Evolutionary conservation across 139 green algal species (phyloP).

Genomic region (Gonium pectorale): DNA sequence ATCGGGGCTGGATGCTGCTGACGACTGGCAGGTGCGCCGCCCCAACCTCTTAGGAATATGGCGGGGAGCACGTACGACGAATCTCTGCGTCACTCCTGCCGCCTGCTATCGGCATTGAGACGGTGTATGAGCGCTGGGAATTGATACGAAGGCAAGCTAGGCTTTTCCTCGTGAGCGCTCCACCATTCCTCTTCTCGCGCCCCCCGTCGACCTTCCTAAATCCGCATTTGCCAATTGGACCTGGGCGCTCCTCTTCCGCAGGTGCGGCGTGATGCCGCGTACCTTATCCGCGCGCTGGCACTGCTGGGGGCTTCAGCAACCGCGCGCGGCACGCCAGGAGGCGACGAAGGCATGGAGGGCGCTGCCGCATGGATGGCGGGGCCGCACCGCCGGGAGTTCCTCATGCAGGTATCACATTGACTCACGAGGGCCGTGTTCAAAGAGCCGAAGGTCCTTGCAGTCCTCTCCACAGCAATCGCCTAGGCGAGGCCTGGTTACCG

Average conservation of each 20-base stretch:
- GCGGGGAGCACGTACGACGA: no score
- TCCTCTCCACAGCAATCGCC: neutral
- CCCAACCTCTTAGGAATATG: neutral
- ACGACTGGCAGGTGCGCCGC: conserved; percentile 31
- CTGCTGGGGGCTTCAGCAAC: neutral
- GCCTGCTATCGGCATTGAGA: no score
- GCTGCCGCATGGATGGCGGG: conserved; percentile 1
- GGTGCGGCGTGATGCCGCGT: conserved; percentile 35
- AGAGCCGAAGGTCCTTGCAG: neutral
- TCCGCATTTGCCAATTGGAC: neutral
- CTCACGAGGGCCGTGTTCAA: no score
- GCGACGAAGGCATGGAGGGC: neutral
- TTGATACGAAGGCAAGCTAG: no score
- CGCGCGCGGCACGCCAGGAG: neutral
- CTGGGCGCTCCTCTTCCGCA: neutral
- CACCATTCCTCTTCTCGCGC: no score
- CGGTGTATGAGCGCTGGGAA: no score
- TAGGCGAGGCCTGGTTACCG: neutral
- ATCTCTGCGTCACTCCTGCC: no score
- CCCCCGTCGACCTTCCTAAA: no score
- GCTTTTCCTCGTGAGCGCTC: no score
- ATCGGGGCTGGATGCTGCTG: neutral
- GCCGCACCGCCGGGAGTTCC: conserved; percentile 29
- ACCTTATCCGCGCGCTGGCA: conserved; percentile 10
- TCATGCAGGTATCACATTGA: conserved; percentile 32